phyloP scores from a whole-genome alignment of 768 basidiomycete species.

The Dentipellis sp. region DNA sequence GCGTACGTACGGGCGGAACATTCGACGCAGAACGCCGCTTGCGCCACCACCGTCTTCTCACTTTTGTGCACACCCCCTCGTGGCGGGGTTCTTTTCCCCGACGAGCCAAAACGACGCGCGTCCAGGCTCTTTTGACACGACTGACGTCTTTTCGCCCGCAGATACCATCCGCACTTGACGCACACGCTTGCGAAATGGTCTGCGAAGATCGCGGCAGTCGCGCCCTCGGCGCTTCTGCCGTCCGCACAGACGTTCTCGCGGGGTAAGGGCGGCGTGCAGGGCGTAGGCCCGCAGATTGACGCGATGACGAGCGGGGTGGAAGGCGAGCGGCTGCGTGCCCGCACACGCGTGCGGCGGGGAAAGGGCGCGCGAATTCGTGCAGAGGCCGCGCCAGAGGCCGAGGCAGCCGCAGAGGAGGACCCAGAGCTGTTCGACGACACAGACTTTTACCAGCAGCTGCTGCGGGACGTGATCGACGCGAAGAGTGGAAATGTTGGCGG shows the following conservation, averaged over 20 bases:
- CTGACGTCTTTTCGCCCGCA: slow-evolving; percentile 8
- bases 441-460: slow-evolving; percentile 88
- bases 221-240: slow-evolving; percentile 66
- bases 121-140: background rate
- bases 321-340: slow-evolving; percentile 45
- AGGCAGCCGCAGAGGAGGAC: slow-evolving; percentile 24
- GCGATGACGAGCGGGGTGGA: slow-evolving; percentile 49
- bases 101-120: background rate
- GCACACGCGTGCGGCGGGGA: slow-evolving; percentile 51
- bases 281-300: slow-evolving; percentile 69
- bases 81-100: slow-evolving; percentile 17
- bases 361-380: slow-evolving; percentile 34
- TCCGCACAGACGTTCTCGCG: slow-evolving; percentile 59
- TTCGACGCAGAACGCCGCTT: background rate
- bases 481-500: slow-evolving; percentile 29
- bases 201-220: slow-evolving; percentile 87
- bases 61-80: slow-evolving; percentile 19
- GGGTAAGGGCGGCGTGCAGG: slow-evolving; percentile 44
- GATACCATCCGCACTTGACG: slow-evolving; percentile 63
- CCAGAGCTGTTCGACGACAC: slow-evolving; percentile 73
- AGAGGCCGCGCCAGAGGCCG: slow-evolving; percentile 19
- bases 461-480: slow-evolving; percentile 86
- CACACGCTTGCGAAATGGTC: slow-evolving; percentile 92
- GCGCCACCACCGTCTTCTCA: background rate
- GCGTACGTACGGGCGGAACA: background rate